A percentile compares a stretch with the other conserved stretches of the same genome.
Evolutionary conservation across 352 stramenopile genomes (phyloP).

Genomic region (Pythium monospermum): DNA sequence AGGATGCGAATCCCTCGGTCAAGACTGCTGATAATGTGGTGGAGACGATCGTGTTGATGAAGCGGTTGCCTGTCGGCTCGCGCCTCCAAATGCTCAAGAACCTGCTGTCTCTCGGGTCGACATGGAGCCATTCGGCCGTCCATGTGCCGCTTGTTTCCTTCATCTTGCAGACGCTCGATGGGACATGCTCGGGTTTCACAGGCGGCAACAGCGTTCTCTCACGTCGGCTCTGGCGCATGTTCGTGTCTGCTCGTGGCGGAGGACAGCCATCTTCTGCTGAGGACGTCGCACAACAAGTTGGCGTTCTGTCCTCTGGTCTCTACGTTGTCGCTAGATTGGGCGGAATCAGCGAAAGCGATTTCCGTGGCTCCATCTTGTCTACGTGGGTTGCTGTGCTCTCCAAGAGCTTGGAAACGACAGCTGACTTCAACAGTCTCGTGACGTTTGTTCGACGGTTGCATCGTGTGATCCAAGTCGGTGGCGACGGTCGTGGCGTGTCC

Average conservation of each 20-base stretch:
- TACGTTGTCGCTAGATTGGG: conserved; percentile 8
- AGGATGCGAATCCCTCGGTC: not conserved
- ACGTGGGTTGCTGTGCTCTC: conserved; percentile 4
- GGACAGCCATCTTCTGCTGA: no score
- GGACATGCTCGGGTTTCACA: no score
- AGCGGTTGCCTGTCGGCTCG: not conserved
- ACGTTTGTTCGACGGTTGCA: conserved; percentile 5
- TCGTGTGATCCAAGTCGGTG: not conserved
- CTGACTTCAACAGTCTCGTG: not conserved
- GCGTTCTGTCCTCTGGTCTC: conserved; percentile 12
- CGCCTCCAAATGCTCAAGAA: conserved; percentile 6
- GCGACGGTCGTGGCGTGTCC: not conserved
- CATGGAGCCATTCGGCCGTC: not conserved
- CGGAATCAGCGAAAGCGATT: conserved; percentile 5
- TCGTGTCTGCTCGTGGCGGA: no score
- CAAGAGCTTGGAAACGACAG: not conserved
- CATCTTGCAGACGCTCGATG: conserved; percentile 7
- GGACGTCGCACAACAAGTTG: not conserved
- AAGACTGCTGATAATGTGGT: not conserved
- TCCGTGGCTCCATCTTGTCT: not conserved
- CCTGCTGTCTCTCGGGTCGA: not conserved
- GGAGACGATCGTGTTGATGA: not conserved
- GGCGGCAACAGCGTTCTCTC: no score
- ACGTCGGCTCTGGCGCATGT: no score
- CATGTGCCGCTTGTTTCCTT: not conserved